These are phyloP conservation scores for Pavlovales sp. DNA, from an alignment of 208 protist genomes.

Conservation along the genomic window DNA sequence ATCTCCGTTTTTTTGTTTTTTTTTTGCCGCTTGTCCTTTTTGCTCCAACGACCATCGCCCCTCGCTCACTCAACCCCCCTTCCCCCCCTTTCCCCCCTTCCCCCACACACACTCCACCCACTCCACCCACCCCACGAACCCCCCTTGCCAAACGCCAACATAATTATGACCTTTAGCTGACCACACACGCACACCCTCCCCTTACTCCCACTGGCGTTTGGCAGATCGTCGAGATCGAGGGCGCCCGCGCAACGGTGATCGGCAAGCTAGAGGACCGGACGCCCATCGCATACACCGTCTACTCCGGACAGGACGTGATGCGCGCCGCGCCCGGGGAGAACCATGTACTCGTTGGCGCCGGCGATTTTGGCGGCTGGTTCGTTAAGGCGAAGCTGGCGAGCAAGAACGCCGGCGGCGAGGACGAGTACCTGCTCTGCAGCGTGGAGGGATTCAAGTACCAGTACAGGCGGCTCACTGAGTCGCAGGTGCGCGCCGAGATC, in stretches of 20 bases:
- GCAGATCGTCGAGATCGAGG: neutral
- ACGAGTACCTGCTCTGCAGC: conserved; percentile 11
- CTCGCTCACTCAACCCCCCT: too few species aligned
- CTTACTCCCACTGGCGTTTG: too few species aligned
- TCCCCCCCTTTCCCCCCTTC: neutral
- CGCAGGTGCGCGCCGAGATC: too few species aligned
- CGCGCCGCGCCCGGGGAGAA: neutral
- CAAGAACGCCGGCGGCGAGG: neutral
- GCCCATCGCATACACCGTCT: neutral
- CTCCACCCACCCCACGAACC: too few species aligned
- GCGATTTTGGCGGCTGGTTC: neutral
- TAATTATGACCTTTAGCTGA: too few species aligned
- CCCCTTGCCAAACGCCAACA: too few species aligned
- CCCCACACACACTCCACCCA: too few species aligned
- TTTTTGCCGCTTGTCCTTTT: too few species aligned
- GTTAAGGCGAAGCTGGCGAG: conserved; percentile 13
- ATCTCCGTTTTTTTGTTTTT: too few species aligned
- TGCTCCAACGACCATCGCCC: too few species aligned
- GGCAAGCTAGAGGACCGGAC: conserved; percentile 4
- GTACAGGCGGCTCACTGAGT: neutral
- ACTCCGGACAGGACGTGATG: neutral
- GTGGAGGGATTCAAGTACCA: conserved; percentile 10
- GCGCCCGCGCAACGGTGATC: neutral
- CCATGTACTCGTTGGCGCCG: neutral
- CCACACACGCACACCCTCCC: too few species aligned